Base-by-base conservation (phyloP, 768 basidiomycete species). In the Podaxis rugospora region DNA sequence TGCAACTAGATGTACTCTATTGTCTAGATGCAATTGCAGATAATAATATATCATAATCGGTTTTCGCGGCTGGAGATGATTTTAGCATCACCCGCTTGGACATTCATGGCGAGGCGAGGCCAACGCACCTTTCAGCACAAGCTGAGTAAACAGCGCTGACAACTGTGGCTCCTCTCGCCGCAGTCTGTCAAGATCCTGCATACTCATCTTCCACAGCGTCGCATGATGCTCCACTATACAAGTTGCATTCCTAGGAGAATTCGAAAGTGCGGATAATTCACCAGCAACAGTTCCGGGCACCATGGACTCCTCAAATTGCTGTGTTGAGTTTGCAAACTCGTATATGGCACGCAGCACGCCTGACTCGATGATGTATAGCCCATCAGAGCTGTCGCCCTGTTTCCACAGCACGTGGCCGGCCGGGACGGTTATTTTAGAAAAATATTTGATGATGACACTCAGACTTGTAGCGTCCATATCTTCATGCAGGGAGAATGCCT, bases 201-300 rank as follows among this genome's bases (percentile, higher is more conserved):
- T 75, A 62, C 83, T 85, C 49, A 98, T 73, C 72, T 82, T 88
- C 96, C 96, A 99, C 54, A 98, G 65, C 13, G 88, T 83, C 5
- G 85, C 87, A 6, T 86, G 62, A 51, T 73, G 79, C 72, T 98
- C 96, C 2, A 90, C 92, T 0, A 88, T 77, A 37, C 92, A 92
- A 3, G 89, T 92, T 25, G 95, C 90, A 69, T 97, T 98, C 51
- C 96, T 80, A 16, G 85, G 80, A 18, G 88, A 78, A 21, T 85
- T 86, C 7, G 94, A 87, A 11, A 99, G 75, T 39, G 90, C 91
- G 0, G 92, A 88, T 55, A 99, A 72, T 73, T 98, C 96, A 0
- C 96, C 96, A 9, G 95, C 93, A 2, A 98, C 76, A 0, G 94
- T 93, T 2, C 95, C 95, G 3, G 93, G 86, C 0, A 95, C 92